A percentile compares a stretch with the other conserved stretches of the same genome.
phyloP scores from a whole-genome alignment of 495 filamentous ascomycete genomes.

The Penicillium diatomitis region DNA sequence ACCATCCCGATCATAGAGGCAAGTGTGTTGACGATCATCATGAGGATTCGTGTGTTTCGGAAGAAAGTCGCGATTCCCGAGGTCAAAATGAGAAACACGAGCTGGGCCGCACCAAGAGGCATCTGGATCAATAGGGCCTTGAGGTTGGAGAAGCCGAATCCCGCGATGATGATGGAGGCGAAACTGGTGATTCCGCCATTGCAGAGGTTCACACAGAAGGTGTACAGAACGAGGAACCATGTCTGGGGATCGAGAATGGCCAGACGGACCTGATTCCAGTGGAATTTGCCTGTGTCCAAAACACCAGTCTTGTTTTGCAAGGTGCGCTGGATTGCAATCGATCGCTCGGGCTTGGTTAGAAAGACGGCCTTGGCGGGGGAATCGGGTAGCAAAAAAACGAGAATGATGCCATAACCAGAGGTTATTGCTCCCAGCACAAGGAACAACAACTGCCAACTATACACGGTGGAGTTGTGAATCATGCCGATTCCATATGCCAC shows the following conservation, averaged over 20 bases:
- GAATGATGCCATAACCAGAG: conserved; percentile 26
- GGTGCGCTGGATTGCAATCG: conserved; percentile 47
- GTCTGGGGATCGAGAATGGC: conserved; percentile 44
- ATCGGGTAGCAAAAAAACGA: conserved; percentile 39
- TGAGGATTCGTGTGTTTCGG: conserved; percentile 17
- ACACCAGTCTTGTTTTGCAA: conserved; percentile 50
- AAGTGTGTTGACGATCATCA: conserved; percentile 24
- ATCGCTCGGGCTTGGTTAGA: conserved; percentile 34
- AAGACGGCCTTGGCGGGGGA: conserved; percentile 38
- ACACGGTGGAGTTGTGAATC: conserved; percentile 13
- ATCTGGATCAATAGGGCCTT: conserved; percentile 30
- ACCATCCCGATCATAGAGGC: conserved; percentile 44
- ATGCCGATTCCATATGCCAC: conserved; percentile 37
- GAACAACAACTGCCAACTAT: conserved; percentile 32
- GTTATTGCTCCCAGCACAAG: conserved; percentile 31
- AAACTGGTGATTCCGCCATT: conserved; percentile 40
- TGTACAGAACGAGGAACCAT: conserved; percentile 35
- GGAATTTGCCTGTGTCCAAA: conserved; percentile 48
- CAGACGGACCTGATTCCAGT: conserved; percentile 45
- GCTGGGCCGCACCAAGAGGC: conserved; percentile 27
- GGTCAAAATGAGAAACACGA: conserved; percentile 27
- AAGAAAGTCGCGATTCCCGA: conserved; percentile 23
- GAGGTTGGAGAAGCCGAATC: conserved; percentile 32
- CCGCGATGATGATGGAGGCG: conserved; percentile 29
- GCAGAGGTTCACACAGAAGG: conserved; percentile 32